Evolutionary conservation across 148 eudicot species (phyloP).

Genomic region (Beta vulgaris): DNA sequence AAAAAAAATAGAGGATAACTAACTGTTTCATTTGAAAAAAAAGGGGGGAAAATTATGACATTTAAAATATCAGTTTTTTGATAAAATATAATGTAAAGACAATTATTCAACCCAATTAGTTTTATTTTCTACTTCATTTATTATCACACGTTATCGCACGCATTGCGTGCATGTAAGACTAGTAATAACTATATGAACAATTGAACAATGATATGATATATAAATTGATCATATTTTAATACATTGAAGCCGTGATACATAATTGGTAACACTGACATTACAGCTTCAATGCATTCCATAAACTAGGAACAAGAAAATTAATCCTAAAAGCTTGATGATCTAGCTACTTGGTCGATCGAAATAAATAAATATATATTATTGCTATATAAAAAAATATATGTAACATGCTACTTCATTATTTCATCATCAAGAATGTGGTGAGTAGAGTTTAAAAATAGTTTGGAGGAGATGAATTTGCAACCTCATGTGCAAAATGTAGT

Average conservation of each 20-base stretch:
- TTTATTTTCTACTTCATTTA: too few relatives aligned
- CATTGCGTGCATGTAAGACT: too few relatives aligned
- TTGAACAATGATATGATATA: too few relatives aligned
- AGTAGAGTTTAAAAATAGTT: conserved; percentile 38
- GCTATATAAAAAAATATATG: background rate
- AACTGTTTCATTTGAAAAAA: too few relatives aligned
- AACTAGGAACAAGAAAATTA: background rate
- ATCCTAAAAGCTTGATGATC: background rate
- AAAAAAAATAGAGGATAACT: too few relatives aligned
- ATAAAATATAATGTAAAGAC: too few relatives aligned
- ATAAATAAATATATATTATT: background rate
- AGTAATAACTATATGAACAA: background rate
- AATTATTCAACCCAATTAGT: too few relatives aligned
- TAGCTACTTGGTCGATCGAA: background rate
- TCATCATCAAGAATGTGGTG: conserved; percentile 4
- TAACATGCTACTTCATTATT: background rate
- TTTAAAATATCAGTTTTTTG: too few relatives aligned
- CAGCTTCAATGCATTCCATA: background rate
- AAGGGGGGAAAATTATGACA: too few relatives aligned
- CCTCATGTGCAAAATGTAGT: conserved; percentile 59
- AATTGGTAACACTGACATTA: background rate
- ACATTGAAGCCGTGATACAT: background rate
- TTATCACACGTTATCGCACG: too few relatives aligned
- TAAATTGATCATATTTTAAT: too few relatives aligned
- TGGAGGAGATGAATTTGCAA: conserved; percentile 49